Evolutionary conservation across 108 stramenopile genomes (phyloP).

Genomic region (Cyclostephanos tholiformis): DNA sequence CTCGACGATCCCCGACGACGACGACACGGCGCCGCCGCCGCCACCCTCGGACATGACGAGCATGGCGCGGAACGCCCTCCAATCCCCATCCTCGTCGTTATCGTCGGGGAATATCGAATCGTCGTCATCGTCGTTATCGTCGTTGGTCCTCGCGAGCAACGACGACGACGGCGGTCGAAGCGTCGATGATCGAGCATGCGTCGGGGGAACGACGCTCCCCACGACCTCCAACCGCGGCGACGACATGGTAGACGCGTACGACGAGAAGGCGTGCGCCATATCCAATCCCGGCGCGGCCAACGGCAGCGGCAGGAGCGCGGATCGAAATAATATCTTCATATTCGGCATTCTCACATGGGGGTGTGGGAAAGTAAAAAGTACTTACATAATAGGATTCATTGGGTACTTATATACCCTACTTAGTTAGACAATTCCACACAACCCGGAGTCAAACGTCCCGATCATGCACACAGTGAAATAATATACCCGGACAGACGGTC

Average conservation of each 20-base stretch:
- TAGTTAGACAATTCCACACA: no score
- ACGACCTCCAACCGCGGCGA: neutral
- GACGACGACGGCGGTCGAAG: neutral
- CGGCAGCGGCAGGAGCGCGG: neutral
- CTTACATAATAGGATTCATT: no score
- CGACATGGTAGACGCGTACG: neutral
- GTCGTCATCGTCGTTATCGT: constrained; percentile 52
- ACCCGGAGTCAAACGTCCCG: no score
- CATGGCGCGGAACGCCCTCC: constrained; percentile 84
- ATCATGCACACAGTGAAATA: no score
- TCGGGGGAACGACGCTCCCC: neutral
- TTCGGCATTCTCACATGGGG: neutral
- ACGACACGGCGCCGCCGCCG: neutral
- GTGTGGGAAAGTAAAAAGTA: no score
- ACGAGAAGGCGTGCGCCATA: constrained; percentile 1
- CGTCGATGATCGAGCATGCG: neutral
- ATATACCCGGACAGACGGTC: no score
- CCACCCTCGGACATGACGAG: constrained; percentile 63
- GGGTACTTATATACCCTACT: no score
- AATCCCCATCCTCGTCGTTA: constrained; percentile 51
- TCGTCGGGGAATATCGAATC: constrained; percentile 25
- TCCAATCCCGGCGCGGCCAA: neutral
- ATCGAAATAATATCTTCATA: neutral
- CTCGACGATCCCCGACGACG: neutral
- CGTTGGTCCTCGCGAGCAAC: constrained; percentile 4